phyloP scores from a whole-genome alignment of 2,329 filamentous ascomycete species.

The Xylaria sp. region DNA sequence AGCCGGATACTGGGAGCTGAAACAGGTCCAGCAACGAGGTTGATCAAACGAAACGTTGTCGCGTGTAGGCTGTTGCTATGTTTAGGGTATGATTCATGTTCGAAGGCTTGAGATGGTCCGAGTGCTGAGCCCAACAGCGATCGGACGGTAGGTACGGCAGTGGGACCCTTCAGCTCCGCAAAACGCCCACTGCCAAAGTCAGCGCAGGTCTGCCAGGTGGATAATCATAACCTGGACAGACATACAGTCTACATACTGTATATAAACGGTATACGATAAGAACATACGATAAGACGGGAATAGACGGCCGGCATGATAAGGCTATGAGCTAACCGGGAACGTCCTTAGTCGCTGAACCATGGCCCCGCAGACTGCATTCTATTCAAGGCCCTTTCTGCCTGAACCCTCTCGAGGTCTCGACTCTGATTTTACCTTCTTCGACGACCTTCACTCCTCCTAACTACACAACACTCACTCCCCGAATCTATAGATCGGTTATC shows the following conservation, averaged over 20 bases:
- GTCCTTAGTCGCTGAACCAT: not conserved
- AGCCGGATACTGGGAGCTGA: not conserved
- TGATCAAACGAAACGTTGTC: slow-evolving; percentile 20
- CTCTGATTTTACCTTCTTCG: not conserved
- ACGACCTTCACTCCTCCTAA: not conserved
- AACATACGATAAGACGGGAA: not conserved
- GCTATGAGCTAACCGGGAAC: not conserved
- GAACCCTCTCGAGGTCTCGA: not conserved
- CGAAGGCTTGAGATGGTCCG: not conserved
- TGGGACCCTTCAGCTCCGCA: not conserved
- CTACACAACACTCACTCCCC: too few relatives aligned
- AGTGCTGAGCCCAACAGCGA: not conserved
- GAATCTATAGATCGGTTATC: slow-evolving; percentile 33
- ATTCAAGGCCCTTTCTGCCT: not conserved
- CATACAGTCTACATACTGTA: not conserved
- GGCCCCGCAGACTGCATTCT: slow-evolving; percentile 35
- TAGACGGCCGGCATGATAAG: not conserved
- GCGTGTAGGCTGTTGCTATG: not conserved
- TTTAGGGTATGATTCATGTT: slow-evolving; percentile 5
- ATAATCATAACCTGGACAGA: too few relatives aligned
- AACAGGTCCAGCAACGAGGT: slow-evolving; percentile 3
- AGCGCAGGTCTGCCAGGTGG: too few relatives aligned
- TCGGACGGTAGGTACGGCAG: not conserved
- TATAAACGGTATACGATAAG: not conserved
- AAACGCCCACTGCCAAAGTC: too few relatives aligned